These are phyloP conservation scores for Candida peoriensis DNA, from an alignment of 805 yeast species.

Conservation along the genomic window DNA sequence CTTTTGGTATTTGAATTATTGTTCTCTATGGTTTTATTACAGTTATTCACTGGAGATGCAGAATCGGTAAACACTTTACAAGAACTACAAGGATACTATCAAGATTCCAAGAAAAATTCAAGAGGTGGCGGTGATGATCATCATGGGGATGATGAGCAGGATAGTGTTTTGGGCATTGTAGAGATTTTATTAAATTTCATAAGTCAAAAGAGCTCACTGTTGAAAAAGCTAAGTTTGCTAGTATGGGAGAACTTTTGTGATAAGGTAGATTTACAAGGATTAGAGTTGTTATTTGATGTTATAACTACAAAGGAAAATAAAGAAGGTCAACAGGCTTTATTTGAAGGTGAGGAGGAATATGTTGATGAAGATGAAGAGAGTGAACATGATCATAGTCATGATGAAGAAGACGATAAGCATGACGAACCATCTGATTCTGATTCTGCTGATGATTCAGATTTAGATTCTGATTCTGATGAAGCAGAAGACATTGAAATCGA, in stretches of 20 bases:
- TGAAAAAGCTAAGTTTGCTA: slow-evolving; percentile 51
- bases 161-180: slow-evolving; percentile 46
- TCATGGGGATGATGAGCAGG: slow-evolving; percentile 36
- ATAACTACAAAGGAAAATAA: slow-evolving; percentile 67
- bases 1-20: slow-evolving; percentile 68
- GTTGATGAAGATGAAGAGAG: slow-evolving; percentile 45
- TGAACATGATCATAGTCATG: slow-evolving; percentile 32
- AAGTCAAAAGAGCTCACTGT: slow-evolving; percentile 50
- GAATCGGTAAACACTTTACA: slow-evolving; percentile 73
- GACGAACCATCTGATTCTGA: slow-evolving; percentile 14
- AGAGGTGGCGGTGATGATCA: slow-evolving; percentile 29
- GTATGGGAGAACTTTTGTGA: slow-evolving; percentile 55
- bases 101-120: slow-evolving; percentile 32
- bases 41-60: slow-evolving; percentile 63
- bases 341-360: slow-evolving; percentile 55
- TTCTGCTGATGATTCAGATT: slow-evolving; percentile 23
- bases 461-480: slow-evolving; percentile 24
- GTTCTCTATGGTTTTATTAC: slow-evolving; percentile 71
- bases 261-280: slow-evolving; percentile 38
- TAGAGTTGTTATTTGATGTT: slow-evolving; percentile 49
- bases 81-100: slow-evolving; percentile 64
- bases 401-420: slow-evolving; percentile 29
- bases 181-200: slow-evolving; percentile 56
- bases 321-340: slow-evolving; percentile 72
- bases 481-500: slow-evolving; percentile 27